Base-by-base conservation (phyloP, 2,329 filamentous ascomycete species). In the Hymenoscyphus repandus region DNA sequence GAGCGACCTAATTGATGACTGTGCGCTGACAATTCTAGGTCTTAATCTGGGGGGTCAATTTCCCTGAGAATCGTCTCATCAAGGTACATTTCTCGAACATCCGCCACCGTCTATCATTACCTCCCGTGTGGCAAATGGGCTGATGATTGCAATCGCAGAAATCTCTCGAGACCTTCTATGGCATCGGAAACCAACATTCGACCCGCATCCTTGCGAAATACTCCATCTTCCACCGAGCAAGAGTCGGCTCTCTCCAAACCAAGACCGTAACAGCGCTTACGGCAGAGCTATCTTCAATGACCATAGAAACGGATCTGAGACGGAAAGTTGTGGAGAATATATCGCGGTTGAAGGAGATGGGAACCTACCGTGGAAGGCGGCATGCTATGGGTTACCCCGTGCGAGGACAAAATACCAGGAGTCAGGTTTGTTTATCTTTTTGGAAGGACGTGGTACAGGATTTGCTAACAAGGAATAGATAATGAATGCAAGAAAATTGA, bases 361-460 rank as follows among this genome's bases (percentile, higher is more conserved):
- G 91, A 45, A 84, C 86, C 3, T 95, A 95, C 67, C 77, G 93
- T 47, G 93, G 93, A 58, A 84, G 88, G 68, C 77, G 93, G 59
- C 93, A 99, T 74, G 92, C 92, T 51, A 91, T 97, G 86, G 82
- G 85, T 54, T 72, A 97, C 72, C 93, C 93, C 3, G 92, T 93
- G 48, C 80, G 93, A 60, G 93, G 93, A 61, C 93, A 99, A 73
- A 82, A 79, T 62, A 97, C 93, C 53, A 85, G 88, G 67, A 88
- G 75, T 66, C 92, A 86, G 75, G 80, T 83, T 63, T 53, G 59
- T 56, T 59, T 30, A 9, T 12, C 22, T 31, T 12, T 31, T 40
- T 27, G 11, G 15, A 33, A 17, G 7, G 7, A 18, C n/a, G 18
- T 13, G 22, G 4, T 18, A 11, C 44, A 42, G 18, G 46, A 50